Evolutionary conservation across 2,329 filamentous ascomycete genomes (phyloP), one percentile per base, ranked within the genome.

Genomic region (Ceratocystis albifundus): DNA sequence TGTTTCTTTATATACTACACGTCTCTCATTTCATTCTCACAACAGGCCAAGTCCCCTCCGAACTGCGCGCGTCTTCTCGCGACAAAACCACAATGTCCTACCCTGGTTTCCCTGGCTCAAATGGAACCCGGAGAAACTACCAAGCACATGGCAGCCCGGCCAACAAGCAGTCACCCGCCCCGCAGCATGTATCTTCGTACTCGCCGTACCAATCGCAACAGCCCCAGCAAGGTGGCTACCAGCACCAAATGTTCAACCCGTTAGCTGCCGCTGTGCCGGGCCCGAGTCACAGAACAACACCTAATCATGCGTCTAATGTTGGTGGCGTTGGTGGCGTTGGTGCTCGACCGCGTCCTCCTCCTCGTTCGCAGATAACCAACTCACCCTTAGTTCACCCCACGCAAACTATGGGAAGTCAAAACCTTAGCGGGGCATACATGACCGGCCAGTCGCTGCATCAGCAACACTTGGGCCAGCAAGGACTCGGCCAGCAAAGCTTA

Each of bases 161-260:
- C 70, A 82, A 79, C 72, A 83, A 84, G 72, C 79, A 81, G 69
- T 81, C 82, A 32, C 79, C 82, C 48, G 79, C 80, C 25, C 77
- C 81, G 69, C 81, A 82, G 69, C 77, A 81, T 71, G 79, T 80
- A 68, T 79, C 81, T 68, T 79, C 84, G 71, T 81, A 82, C 72
- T 72, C 78, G 65, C 79, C 78, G 68, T 84, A 84, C 72, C 73
- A 79, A 65, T 75, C 81, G 62, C 81, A 83, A 71, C 80, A 81
- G 70, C 76, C 78, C 32, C 75, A 78, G 17, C 76, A 78, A 68
- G 75, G 75, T 67, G 71, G 76, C 22, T 84, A 82, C 69, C 73
- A 80, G 22, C 80, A 82, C 70, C 80, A 82, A 69, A 75, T 84
- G 68, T 84, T 82, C 74, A 74, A 77, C 71, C 74, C 80, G 59